Conservation (phyloP, 192 early-diverging fungal species). For the Umbelopsis sp. region DNA sequence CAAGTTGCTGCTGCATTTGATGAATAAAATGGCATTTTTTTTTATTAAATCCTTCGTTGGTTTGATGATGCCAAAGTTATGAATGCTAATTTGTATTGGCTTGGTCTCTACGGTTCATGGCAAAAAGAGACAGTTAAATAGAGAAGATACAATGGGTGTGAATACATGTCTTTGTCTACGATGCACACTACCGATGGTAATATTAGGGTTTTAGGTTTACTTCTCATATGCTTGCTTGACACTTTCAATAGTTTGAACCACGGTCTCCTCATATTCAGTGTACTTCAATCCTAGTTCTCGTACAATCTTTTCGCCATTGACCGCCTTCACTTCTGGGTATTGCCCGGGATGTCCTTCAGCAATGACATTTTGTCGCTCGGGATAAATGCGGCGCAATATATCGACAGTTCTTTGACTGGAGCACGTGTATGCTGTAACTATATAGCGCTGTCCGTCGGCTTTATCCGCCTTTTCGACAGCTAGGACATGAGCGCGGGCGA, state of each 20-base stretch:
- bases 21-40: conserved; percentile 32
- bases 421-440: neutral
- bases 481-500: conserved; percentile 21
- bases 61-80: neutral
- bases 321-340: neutral
- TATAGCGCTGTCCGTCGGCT: conserved; percentile 8
- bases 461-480: conserved; percentile 2
- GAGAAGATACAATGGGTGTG: too few species aligned
- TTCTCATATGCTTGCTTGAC: neutral
- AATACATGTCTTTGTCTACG: too few species aligned
- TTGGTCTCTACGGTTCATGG: too few species aligned
- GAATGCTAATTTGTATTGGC: neutral
- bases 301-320: neutral
- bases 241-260: neutral
- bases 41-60: neutral
- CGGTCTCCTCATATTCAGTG: neutral
- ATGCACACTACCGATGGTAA: too few species aligned
- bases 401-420: neutral
- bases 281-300: neutral
- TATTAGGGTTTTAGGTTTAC: too few species aligned
- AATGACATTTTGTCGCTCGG: neutral
- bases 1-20: conserved; percentile 27
- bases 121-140: neutral
- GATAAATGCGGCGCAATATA: neutral
- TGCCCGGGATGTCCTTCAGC: neutral